Conservation (phyloP, 495 filamentous ascomycete genomes). For the Lindgomyces ingoldianus region DNA sequence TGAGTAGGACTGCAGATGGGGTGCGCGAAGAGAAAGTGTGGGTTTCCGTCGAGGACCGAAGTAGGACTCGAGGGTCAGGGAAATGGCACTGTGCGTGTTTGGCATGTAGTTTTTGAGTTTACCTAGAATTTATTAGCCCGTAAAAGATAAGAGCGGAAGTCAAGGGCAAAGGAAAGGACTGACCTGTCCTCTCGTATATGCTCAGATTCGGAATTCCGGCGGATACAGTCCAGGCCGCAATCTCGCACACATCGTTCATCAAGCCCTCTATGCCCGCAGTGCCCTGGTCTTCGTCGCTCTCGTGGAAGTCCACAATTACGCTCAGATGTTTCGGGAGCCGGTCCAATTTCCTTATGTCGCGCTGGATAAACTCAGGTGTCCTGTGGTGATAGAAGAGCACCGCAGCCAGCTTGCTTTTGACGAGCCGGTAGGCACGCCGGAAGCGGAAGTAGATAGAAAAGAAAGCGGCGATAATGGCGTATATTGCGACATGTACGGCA, state of each 20-base stretch:
- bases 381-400: conserved; percentile 90
- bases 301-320: conserved; percentile 75
- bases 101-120: conserved; percentile 82
- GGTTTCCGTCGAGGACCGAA: conserved; percentile 72
- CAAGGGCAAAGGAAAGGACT: conserved; percentile 14
- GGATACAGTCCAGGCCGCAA: conserved; percentile 87
- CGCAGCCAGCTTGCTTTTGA: conserved; percentile 71
- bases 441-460: conserved; percentile 86
- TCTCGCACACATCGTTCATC: conserved; percentile 85
- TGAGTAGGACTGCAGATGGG: conserved; percentile 63
- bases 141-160: not conserved
- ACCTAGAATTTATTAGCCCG: conserved; percentile 53
- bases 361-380: conserved; percentile 84
- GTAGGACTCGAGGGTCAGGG: conserved; percentile 75
- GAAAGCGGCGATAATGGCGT: conserved; percentile 71
- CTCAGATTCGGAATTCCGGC: conserved; percentile 82
- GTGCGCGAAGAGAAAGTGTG: conserved; percentile 70
- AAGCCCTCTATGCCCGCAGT: conserved; percentile 72
- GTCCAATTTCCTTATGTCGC: conserved; percentile 75
- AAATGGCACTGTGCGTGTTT: conserved; percentile 70
- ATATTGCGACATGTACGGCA: conserved; percentile 68
- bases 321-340: conserved; percentile 82
- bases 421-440: conserved; percentile 73
- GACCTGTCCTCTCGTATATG: conserved; percentile 90
- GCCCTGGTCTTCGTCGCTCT: conserved; percentile 66